Base-by-base conservation (phyloP, 192 early-diverging fungal genomes). In the Chytriomyces confervae region DNA sequence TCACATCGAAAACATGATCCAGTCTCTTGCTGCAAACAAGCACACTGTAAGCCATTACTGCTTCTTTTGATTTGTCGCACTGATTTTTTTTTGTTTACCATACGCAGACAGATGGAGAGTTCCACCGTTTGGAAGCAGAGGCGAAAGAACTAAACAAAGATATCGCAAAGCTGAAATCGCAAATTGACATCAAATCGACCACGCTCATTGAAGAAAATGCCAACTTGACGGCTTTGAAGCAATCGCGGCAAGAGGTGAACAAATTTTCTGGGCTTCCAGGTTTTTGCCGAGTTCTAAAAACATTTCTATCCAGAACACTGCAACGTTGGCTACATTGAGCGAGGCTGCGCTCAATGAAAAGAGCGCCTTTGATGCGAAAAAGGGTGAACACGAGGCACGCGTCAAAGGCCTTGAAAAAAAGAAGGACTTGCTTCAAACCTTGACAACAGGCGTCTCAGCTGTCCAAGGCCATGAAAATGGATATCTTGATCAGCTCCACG, bases 401-500 rank as follows among this genome's bases (percentile, higher is more conserved):
- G 84, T 92, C 18, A 85, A 88, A 36, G 86, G 88, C 64, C 84
- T 87, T 5, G 95, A 97, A 18, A 72, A 72, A 57, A 72, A 72
- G 49, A 47, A 72, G 62, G 93, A 97, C 71, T 86, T 99, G 44
- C 80, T 99, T 16, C 93, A 96, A 78, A 96, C 95, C 6, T 87
- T 99, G 29, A 94, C 95, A 2, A 99, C 96, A 0, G 98, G 98
- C 27, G 82, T 99, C 44, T 88, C 96, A 16, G 90, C 95, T 3
- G 90, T 92, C 61, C 94, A 96, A 78, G 96, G 96, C 6, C 91
- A 96, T 69, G 95, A 99, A 71, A 95, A 93, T 77, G 96, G 97
- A 2, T 99, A 97, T 72, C 92, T 96, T 91, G 93, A 97, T 84
- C 97, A 98, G 79, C 83, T 99, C 18, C 90, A 94, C 81, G 84